Conservation (phyloP, 495 filamentous ascomycete genomes). For the Penicillium antarcticum region DNA sequence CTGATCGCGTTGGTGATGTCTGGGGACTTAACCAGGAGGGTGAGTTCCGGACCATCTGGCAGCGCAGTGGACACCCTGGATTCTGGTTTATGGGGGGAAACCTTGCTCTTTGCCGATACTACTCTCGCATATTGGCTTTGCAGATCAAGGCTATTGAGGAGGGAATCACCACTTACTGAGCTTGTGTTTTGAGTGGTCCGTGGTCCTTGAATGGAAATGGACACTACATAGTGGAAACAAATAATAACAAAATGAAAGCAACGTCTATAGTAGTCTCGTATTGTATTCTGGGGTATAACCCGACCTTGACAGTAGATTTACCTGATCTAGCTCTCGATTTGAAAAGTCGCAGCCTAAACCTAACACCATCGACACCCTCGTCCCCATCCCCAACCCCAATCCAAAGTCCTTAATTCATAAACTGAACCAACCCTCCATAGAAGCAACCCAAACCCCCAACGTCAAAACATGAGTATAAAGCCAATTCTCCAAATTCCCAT, state of each 20-base stretch:
- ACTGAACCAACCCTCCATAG: constrained; percentile 31
- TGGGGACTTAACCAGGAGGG: constrained; percentile 81
- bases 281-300: neutral
- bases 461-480: constrained; percentile 35
- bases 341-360: too few species aligned
- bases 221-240: too few species aligned
- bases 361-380: too few species aligned
- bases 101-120: constrained; percentile 70
- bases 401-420: constrained; percentile 3
- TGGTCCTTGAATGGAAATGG: neutral
- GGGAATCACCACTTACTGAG: constrained; percentile 37
- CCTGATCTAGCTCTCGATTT: neutral
- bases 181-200: too few species aligned
- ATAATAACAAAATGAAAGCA: too few species aligned
- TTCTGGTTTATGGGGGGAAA: constrained; percentile 88
- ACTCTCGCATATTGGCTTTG: constrained; percentile 66
- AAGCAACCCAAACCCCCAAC: constrained; percentile 34
- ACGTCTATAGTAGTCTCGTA: too few species aligned
- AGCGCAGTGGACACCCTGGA: constrained; percentile 64
- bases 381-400: too few species aligned
- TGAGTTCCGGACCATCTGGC: constrained; percentile 72
- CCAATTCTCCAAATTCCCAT: constrained; percentile 19
- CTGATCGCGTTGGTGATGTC: constrained; percentile 61
- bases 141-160: constrained; percentile 70
- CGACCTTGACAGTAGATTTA: neutral